Percentiles rank a stretch among this genome's conserved stretches.
phyloP scores from a whole-genome alignment of 257 asterid species.

The Solanum virginianum region DNA sequence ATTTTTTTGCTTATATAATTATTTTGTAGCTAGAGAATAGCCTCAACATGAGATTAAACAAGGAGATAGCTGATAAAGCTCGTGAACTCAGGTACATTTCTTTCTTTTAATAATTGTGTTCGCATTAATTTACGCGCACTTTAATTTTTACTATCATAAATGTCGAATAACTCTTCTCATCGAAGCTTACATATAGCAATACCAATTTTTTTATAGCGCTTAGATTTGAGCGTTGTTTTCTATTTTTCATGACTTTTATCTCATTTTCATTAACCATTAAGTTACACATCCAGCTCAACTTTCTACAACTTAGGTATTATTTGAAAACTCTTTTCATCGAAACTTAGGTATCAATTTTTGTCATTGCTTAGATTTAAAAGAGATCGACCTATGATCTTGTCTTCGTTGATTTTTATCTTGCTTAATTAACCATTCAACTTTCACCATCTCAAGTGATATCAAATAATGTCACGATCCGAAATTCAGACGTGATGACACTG shows the following conservation, averaged over 20 bases:
- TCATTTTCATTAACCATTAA: neutral
- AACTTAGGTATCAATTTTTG: neutral
- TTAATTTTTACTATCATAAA: neutral
- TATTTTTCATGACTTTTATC: neutral
- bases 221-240: neutral
- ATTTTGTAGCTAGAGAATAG: conserved; percentile 19
- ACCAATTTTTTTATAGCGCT: neutral
- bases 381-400: too few species aligned
- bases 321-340: neutral
- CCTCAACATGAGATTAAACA: conserved; percentile 8
- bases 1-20: neutral
- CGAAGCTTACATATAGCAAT: neutral
- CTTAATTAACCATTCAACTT: neutral
- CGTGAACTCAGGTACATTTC: conserved; percentile 13
- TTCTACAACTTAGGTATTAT: neutral
- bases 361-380: neutral
- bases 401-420: too few species aligned
- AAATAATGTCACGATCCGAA: too few species aligned
- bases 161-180: neutral
- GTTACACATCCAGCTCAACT: neutral
- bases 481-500: too few species aligned
- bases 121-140: neutral
- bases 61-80: conserved; percentile 21
- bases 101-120: neutral
- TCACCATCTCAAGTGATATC: neutral